Percentiles rank a stretch among this genome's conserved stretches.
These are phyloP conservation scores for Mucor sp. DNA, from an alignment of 371 early-diverging fungal genomes.

Conservation along the genomic window DNA sequence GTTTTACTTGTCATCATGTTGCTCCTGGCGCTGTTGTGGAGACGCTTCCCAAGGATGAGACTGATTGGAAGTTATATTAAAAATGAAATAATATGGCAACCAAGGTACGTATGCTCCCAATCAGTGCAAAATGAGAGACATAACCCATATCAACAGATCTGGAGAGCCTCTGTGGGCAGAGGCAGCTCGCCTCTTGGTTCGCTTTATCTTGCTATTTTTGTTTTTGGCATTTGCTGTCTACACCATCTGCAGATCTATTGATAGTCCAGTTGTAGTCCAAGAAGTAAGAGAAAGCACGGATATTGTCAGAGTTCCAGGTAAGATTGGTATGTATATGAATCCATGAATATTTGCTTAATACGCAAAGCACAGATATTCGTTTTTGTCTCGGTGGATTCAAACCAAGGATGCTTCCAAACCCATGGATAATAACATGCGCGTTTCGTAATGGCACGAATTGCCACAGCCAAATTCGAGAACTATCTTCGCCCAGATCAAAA, in stretches of 20 bases:
- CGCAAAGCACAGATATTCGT: no score
- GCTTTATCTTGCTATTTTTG: conserved; percentile 11
- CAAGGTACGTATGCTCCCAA: conserved; percentile 13
- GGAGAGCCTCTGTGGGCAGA: conserved; percentile 46
- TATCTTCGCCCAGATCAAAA: no score
- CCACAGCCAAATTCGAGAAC: not conserved
- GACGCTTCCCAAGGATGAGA: conserved; percentile 6
- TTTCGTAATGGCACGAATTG: conserved; percentile 8
- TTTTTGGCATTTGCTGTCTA: conserved; percentile 21
- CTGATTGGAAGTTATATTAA: conserved; percentile 14
- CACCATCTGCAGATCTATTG: not conserved
- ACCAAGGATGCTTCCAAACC: no score
- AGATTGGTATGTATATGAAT: no score
- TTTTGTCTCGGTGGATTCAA: no score
- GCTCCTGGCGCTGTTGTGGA: conserved; percentile 14
- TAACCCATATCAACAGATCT: no score
- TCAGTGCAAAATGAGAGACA: no score
- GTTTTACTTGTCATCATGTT: conserved; percentile 4
- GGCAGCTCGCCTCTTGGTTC: conserved; percentile 23
- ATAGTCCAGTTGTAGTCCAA: conserved; percentile 26
- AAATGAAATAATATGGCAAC: conserved; percentile 35
- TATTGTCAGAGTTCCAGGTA: conserved; percentile 35
- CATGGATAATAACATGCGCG: no score
- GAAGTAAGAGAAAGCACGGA: not conserved
- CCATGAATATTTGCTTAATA: no score